Percentiles rank a stretch among this genome's conserved stretches.
Evolutionary conservation across 176 grass and related monocot genomes (phyloP).

Genomic region (Phoenix dactylifera): DNA sequence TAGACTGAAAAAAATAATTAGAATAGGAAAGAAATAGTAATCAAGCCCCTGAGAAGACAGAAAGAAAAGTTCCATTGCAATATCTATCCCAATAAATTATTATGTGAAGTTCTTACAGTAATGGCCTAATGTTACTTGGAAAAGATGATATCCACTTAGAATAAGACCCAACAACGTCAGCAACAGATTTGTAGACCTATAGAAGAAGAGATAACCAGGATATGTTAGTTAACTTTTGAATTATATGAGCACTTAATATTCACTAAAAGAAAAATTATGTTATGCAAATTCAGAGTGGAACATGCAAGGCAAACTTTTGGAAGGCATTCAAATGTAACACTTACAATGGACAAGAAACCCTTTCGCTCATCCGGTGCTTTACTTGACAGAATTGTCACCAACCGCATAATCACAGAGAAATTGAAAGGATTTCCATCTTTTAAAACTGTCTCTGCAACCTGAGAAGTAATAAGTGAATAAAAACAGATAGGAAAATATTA

Average conservation of each 20-base stretch:
- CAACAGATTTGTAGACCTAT: slow-evolving; percentile 89
- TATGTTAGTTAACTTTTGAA: background rate
- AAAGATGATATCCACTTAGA: slow-evolving; percentile 81
- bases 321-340: slow-evolving; percentile 12
- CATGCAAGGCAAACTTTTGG: background rate
- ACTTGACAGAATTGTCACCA: slow-evolving; percentile 68
- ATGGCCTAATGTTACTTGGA: slow-evolving; percentile 52
- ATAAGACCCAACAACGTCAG: slow-evolving; percentile 85
- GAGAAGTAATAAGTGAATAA: slow-evolving; percentile 19
- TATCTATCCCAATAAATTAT: slow-evolving; percentile 8
- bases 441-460: slow-evolving; percentile 80
- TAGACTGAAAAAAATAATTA: slow-evolving; percentile 44
- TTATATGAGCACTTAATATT: background rate
- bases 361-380: slow-evolving; percentile 42
- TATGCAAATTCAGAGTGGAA: background rate
- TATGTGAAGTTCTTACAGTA: slow-evolving; percentile 52
- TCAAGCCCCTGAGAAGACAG: background rate
- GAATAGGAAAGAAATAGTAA: slow-evolving; percentile 4
- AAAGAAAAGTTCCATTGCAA: slow-evolving; percentile 2
- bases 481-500: no score
- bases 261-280: no score
- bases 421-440: slow-evolving; percentile 54
- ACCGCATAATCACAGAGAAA: slow-evolving; percentile 73
- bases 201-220: slow-evolving; percentile 2
- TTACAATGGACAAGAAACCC: slow-evolving; percentile 70